Evolutionary conservation across 768 basidiomycete genomes (phyloP), one percentile per base, ranked within the genome.

Genomic region (Tricholoma matsutake): DNA sequence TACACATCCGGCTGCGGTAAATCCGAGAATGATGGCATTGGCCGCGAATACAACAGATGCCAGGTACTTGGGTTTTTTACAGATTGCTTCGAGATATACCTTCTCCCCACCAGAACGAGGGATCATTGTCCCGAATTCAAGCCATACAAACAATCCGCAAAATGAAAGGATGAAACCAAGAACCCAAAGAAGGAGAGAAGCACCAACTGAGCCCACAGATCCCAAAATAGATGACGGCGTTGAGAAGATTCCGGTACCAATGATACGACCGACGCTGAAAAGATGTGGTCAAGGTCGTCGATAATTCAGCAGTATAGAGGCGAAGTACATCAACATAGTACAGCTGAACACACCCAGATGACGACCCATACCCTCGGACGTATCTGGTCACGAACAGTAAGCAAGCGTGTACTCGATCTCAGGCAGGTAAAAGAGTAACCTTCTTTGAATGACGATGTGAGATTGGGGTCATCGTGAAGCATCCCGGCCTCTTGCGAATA

Each of bases 81-180:
- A 88, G 22, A 88, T 72, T 65, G 80, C 87, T 64, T 87, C 86
- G 54, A 89, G 73, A 65, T 89, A 90, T 47, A 83, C 86, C 70
- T 88, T 88, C 71, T 89, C 87, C 18, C 84, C 88, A 9, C 88
- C 87, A 53, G 81, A 83, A 1, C 85, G 78, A 3, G 85, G 85
- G 61, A 80, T 83, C 85, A 86, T 87, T 2, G 83, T 83, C 4
- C 86, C 86, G 52, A 81, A 81, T 61, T 87, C 85, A 20, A 86
- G 79, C 84, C 84, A 86, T 58, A 86, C 80, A 67, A 86, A 85
- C 10, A 86, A 70, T 0, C 84, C 84, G 57, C 82, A 86, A 62
- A 81, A 82, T 0, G 84, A 85, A 2, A 86, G 76, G 1, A 80
- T 64, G 64, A 86, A 85, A 4, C 85, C 86, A 20, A 86, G 80